Percentiles rank a stretch among this genome's conserved stretches.
These are phyloP conservation scores for Pythium plurisporium DNA, from an alignment of 352 stramenopile genomes.

Conservation along the genomic window DNA sequence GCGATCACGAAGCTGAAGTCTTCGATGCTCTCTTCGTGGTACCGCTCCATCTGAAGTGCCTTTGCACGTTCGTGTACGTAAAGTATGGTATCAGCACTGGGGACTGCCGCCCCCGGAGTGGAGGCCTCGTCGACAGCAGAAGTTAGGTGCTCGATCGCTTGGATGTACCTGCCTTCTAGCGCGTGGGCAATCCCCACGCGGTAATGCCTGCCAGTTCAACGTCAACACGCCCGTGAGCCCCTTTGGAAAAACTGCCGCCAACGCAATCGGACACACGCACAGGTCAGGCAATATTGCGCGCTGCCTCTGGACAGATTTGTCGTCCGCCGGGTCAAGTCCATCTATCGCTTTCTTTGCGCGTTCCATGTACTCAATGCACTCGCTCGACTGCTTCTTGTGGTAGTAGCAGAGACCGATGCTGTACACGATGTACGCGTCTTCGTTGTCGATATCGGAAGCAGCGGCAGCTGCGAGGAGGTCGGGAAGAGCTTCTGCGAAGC, in stretches of 20 bases:
- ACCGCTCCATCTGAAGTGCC: constrained; percentile 65
- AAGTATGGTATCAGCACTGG: constrained; percentile 16
- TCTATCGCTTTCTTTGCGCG: background rate
- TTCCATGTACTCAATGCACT: constrained; percentile 52
- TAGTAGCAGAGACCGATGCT: constrained; percentile 62
- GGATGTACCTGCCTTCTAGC: constrained; percentile 40
- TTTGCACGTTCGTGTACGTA: constrained; percentile 80
- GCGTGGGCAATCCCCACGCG: constrained; percentile 60
- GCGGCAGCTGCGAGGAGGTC: constrained; percentile 48
- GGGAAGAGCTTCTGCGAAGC: constrained; percentile 41
- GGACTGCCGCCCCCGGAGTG: background rate
- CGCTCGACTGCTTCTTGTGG: constrained; percentile 35
- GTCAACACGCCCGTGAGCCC: background rate
- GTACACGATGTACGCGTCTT: constrained; percentile 44
- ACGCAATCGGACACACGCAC: constrained; percentile 30
- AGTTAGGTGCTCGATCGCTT: constrained; percentile 70
- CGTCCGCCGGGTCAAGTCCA: too few species aligned
- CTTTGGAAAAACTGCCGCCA: too few species aligned
- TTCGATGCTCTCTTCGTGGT: constrained; percentile 59
- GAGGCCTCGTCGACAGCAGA: constrained; percentile 28
- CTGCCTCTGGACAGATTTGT: too few species aligned
- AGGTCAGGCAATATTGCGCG: constrained; percentile 41
- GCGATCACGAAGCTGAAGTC: constrained; percentile 72
- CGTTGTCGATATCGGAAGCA: constrained; percentile 12
- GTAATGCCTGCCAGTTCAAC: constrained; percentile 51